phyloP scores from a whole-genome alignment of 208 protist species.

The Zelonia costaricensis region DNA sequence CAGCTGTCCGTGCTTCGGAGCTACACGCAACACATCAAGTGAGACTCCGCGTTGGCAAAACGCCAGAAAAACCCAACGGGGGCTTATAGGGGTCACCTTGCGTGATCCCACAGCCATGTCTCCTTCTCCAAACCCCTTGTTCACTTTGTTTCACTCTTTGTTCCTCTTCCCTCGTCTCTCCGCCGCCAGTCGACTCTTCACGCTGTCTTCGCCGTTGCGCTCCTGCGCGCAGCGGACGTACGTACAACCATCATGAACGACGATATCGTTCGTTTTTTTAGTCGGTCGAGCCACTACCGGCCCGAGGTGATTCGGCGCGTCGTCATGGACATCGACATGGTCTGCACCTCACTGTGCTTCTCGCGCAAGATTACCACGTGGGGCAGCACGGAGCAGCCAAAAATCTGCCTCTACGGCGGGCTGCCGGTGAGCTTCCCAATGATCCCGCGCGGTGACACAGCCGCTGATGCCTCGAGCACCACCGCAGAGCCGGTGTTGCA shows the following conservation, averaged over 20 bases:
- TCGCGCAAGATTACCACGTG: constrained; percentile 37
- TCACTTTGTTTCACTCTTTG: no score
- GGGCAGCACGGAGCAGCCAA: constrained; percentile 52
- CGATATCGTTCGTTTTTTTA: constrained; percentile 56
- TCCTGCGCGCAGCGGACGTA: background rate
- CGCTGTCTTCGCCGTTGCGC: no score
- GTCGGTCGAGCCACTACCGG: constrained; percentile 24
- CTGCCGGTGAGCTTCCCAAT: constrained; percentile 35
- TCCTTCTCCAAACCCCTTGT: no score
- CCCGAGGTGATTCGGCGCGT: constrained; percentile 40
- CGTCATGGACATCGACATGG: constrained; percentile 39
- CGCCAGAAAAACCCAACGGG: no score
- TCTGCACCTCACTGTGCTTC: constrained; percentile 32
- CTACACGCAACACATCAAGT: no score
- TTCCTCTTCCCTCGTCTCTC: background rate
- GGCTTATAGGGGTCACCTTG: no score
- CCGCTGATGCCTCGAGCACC: background rate
- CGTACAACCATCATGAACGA: constrained; percentile 38
- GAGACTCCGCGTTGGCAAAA: no score
- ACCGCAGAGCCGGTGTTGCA: constrained; percentile 6
- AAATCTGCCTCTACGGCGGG: constrained; percentile 65
- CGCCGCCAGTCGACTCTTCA: background rate
- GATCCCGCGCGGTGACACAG: constrained; percentile 5
- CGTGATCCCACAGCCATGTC: no score
- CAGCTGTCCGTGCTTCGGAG: no score